Percentiles rank a stretch among this genome's conserved stretches.
Evolutionary conservation across 2,329 filamentous ascomycete genomes (phyloP).

Genomic region (Davidsoniella neocaledoniae): DNA sequence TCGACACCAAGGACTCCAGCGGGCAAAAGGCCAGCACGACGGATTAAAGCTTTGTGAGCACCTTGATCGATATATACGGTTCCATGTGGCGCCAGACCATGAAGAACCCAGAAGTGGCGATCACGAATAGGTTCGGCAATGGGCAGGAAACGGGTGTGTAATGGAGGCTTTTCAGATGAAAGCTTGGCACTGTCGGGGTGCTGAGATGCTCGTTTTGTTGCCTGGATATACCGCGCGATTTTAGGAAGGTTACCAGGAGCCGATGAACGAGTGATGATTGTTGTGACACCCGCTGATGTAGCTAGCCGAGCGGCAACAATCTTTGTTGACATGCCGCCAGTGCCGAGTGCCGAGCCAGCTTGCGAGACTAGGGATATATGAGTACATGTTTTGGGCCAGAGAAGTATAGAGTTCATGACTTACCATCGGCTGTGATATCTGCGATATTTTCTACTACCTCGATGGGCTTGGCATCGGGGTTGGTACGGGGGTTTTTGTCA

Average conservation of each 20-base stretch:
- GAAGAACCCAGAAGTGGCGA: slow-evolving; percentile 91
- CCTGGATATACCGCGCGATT: slow-evolving; percentile 70
- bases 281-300: slow-evolving; percentile 87
- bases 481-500: slow-evolving; percentile 77
- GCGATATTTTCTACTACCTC: slow-evolving; percentile 84
- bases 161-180: slow-evolving; percentile 32
- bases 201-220: slow-evolving; percentile 19
- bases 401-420: slow-evolving; percentile 10
- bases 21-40: slow-evolving; percentile 75
- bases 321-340: slow-evolving; percentile 95
- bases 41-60: slow-evolving; percentile 60
- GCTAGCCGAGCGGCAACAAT: slow-evolving; percentile 85
- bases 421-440: slow-evolving; percentile 64
- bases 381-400: slow-evolving; percentile 10
- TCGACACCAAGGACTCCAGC: slow-evolving; percentile 84
- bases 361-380: slow-evolving; percentile 48
- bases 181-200: slow-evolving; percentile 15
- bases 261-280: slow-evolving; percentile 86
- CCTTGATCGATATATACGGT: slow-evolving; percentile 88
- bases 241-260: slow-evolving; percentile 79
- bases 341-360: slow-evolving; percentile 75
- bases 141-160: slow-evolving; percentile 88
- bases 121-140: slow-evolving; percentile 74
- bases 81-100: slow-evolving; percentile 79
- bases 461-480: slow-evolving; percentile 76